Percentiles rank a stretch among this genome's conserved stretches.
These are phyloP conservation scores for Mortierella polycephala DNA, from an alignment of 371 early-diverging fungal species.

Conservation along the genomic window DNA sequence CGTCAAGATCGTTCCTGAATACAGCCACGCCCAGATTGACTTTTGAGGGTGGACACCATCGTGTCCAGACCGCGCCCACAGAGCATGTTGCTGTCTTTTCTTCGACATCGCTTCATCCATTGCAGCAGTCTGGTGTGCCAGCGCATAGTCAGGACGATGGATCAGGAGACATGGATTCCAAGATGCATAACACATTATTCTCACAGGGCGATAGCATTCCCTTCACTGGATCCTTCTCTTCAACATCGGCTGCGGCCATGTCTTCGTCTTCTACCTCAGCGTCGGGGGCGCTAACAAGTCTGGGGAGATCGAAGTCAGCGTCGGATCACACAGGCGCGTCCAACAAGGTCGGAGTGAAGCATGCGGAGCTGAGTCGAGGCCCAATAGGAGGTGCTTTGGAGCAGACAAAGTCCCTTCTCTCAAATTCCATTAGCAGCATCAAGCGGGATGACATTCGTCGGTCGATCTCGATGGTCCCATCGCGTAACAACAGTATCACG, in stretches of 20 bases:
- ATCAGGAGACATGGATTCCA: constrained; percentile 30
- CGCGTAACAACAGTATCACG: constrained; percentile 47
- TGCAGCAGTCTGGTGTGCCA: constrained; percentile 25
- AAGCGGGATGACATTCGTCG: constrained; percentile 45
- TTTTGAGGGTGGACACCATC: constrained; percentile 50
- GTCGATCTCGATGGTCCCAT: constrained; percentile 35
- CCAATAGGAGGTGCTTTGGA: constrained; percentile 45
- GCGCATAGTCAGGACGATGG: constrained; percentile 45
- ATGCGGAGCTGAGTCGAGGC: constrained; percentile 48
- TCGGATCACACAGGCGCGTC: constrained; percentile 34
- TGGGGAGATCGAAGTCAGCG: constrained; percentile 48
- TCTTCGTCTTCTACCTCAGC: constrained; percentile 20
- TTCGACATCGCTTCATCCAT: constrained; percentile 38
- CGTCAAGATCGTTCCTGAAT: constrained; percentile 34
- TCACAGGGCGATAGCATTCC: constrained; percentile 1
- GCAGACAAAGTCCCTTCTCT: constrained; percentile 53
- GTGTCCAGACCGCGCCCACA: constrained; percentile 49
- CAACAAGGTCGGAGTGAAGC: constrained; percentile 33
- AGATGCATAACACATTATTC: background rate
- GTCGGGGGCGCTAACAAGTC: constrained; percentile 15
- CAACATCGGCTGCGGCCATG: background rate
- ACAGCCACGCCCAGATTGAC: constrained; percentile 16
- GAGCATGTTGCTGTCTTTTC: constrained; percentile 51
- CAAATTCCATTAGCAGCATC: constrained; percentile 26
- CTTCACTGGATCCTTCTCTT: constrained; percentile 2